Percentiles rank a stretch among this genome's conserved stretches.
Evolutionary conservation across 768 basidiomycete species (phyloP).

Genomic region (Tephrocybe sp.): DNA sequence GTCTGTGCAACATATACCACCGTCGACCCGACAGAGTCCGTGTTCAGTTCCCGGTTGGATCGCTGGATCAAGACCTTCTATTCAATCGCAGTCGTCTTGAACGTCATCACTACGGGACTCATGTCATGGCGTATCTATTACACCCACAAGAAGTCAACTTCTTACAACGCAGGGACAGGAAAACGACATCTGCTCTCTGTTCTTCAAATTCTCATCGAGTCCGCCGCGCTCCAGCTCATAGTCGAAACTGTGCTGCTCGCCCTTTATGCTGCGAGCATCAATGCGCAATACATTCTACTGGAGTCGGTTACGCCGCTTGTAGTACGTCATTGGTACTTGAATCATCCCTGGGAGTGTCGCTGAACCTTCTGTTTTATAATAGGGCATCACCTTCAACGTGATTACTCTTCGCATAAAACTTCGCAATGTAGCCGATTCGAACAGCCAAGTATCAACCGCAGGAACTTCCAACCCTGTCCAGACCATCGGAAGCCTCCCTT

Average conservation of each 20-base stretch:
- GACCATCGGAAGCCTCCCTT: constrained; percentile 8
- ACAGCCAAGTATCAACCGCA: neutral
- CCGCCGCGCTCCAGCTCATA: constrained; percentile 9
- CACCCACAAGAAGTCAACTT: constrained; percentile 1
- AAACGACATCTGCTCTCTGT: constrained; percentile 1
- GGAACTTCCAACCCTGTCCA: constrained; percentile 2
- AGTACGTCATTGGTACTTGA: neutral
- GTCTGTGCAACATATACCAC: constrained; percentile 7
- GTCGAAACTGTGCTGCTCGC: constrained; percentile 9
- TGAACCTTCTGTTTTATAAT: neutral
- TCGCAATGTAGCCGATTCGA: neutral
- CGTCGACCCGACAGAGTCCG: constrained; percentile 8
- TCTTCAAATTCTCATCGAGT: constrained; percentile 8
- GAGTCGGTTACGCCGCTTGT: constrained; percentile 10
- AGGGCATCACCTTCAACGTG: constrained; percentile 12
- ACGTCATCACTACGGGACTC: constrained; percentile 8
- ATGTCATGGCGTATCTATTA: constrained; percentile 8
- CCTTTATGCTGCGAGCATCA: constrained; percentile 8
- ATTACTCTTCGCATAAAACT: constrained; percentile 12
- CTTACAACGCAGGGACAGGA: neutral
- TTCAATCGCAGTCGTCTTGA: constrained; percentile 7
- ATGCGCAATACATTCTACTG: constrained; percentile 8
- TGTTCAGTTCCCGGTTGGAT: constrained; percentile 8
- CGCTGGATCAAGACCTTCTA: constrained; percentile 11
- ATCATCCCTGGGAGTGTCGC: no score